A percentile compares a stretch with the other conserved stretches of the same genome.
phyloP scores from a whole-genome alignment of 2,329 filamentous ascomycete species.

The Aspergillus aculeatinus region DNA sequence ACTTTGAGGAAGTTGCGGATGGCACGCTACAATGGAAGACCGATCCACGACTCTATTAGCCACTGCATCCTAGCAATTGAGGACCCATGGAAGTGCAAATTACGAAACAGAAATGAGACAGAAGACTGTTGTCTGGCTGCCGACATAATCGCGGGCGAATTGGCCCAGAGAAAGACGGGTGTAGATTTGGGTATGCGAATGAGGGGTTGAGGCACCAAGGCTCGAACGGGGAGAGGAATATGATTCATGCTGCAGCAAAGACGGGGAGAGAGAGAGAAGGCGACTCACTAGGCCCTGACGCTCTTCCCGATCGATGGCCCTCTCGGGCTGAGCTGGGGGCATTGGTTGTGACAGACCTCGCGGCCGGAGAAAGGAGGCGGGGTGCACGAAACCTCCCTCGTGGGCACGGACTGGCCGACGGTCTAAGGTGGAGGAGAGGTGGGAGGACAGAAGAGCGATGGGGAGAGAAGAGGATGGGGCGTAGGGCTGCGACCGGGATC shows the following conservation, averaged over 20 bases:
- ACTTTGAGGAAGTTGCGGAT: conserved; percentile 96
- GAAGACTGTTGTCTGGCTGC: not conserved
- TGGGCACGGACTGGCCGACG: conserved; percentile 33
- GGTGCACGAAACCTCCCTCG: conserved; percentile 49
- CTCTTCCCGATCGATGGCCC: conserved; percentile 51
- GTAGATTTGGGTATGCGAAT: conserved; percentile 9
- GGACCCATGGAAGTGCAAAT: conserved; percentile 14
- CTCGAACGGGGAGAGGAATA: not conserved
- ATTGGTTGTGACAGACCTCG: conserved; percentile 42
- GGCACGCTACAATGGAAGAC: conserved; percentile 61
- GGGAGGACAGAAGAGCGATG: not conserved
- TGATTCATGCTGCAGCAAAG: conserved; percentile 1
- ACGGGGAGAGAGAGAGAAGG: conserved; percentile 5
- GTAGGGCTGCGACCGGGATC: not conserved
- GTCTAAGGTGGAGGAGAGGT: conserved; percentile 14
- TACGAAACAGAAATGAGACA: not conserved
- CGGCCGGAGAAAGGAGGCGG: conserved; percentile 49
- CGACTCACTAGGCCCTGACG: conserved; percentile 49
- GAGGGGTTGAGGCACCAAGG: conserved; percentile 5
- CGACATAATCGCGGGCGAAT: not conserved
- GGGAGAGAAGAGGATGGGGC: not conserved
- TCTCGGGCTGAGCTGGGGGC: conserved; percentile 42
- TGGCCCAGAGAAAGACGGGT: not conserved
- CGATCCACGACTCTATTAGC: conserved; percentile 26
- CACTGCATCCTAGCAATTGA: conserved; percentile 16